Evolutionary conservation across 2,329 filamentous ascomycete species (phyloP).

Genomic region (Fusarium succisae): DNA sequence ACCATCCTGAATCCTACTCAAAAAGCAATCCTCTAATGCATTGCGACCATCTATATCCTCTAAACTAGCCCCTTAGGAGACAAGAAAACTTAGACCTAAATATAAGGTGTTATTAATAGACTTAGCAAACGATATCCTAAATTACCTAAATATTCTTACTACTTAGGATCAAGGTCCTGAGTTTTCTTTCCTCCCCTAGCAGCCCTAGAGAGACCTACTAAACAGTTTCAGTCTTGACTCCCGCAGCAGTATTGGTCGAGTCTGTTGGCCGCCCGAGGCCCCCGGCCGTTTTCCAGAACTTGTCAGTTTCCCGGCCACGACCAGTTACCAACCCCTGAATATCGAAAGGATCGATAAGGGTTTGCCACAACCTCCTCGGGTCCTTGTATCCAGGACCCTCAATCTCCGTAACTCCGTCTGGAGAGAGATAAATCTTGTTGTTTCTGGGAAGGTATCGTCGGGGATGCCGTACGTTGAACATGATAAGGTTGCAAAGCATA

Average conservation of each 20-base stretch:
- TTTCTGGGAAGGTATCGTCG: slow-evolving; percentile 59
- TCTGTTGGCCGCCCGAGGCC: neutral
- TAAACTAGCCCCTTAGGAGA: neutral
- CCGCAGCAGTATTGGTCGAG: neutral
- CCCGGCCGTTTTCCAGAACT: slow-evolving; percentile 48
- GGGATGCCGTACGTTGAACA: slow-evolving; percentile 63
- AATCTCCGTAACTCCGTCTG: slow-evolving; percentile 60
- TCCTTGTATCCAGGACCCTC: slow-evolving; percentile 61
- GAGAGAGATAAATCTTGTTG: slow-evolving; percentile 59
- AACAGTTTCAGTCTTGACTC: slow-evolving; percentile 8
- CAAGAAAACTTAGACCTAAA: too few species aligned
- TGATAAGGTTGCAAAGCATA: slow-evolving; percentile 61
- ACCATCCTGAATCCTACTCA: neutral
- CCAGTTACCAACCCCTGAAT: slow-evolving; percentile 48
- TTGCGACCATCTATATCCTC: neutral
- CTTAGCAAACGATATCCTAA: too few species aligned
- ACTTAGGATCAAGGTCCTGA: too few species aligned
- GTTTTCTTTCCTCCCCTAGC: too few species aligned
- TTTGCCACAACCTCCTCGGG: slow-evolving; percentile 53
- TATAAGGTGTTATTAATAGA: too few species aligned
- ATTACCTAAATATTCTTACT: too few species aligned
- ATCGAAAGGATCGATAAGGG: slow-evolving; percentile 55
- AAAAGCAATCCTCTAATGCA: too few species aligned
- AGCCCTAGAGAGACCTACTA: neutral
- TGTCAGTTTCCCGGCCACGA: slow-evolving; percentile 43